Evolutionary conservation across 1,284 basidiomycete species (phyloP), one percentile per base, ranked within the genome.

Genomic region (Boletus hoseneyae): DNA sequence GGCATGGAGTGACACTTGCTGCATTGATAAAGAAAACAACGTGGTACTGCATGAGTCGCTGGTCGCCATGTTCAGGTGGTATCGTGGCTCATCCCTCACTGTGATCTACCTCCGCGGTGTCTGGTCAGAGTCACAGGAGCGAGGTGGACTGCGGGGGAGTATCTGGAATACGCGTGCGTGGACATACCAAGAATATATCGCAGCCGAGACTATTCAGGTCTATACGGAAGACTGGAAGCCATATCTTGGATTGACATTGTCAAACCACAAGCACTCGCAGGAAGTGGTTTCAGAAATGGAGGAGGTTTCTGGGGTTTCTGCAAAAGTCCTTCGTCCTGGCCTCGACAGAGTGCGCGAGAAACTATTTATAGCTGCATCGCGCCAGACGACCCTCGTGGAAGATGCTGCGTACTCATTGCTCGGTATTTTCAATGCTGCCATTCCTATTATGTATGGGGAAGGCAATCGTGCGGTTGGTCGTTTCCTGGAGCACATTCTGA

Each of bases 101-200:
- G 5, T 50, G 11, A 9, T 50, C 32, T 23, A 53, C 19, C 55
- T 56, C n/a, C 42, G 6, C 7, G 46, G 33, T 9, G 48, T 57
- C 27, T 36, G 4, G 5, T 58, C 56, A 1, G 3, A 36, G 5
- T 21, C 38, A 0, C 32, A n/a, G 33, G 2, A 33, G 0, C 19
- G 23, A 0, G 49, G 44, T 19, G 19, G 11, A 15, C 47, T 57
- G 3, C 7, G 13, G 6, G 3, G 3, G 13, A 57, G 56, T 18
- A 50, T 43, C 6, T 57, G 53, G 56, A 56, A 58, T 23, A 45
- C 47, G 15, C 44, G 56, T 0, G 56, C 15, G 12, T 30, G 29
- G 29, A 30, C 29, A 30, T 30, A 30, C 29, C 29, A 30, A 30
- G 29, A 30, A 6, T 30, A 30, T 30, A 30, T 53, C 4, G 49